A percentile compares a stretch with the other conserved stretches of the same genome.
Evolutionary conservation across 2,329 filamentous ascomycete species (phyloP).

Genomic region (Aureobasidium vineae): DNA sequence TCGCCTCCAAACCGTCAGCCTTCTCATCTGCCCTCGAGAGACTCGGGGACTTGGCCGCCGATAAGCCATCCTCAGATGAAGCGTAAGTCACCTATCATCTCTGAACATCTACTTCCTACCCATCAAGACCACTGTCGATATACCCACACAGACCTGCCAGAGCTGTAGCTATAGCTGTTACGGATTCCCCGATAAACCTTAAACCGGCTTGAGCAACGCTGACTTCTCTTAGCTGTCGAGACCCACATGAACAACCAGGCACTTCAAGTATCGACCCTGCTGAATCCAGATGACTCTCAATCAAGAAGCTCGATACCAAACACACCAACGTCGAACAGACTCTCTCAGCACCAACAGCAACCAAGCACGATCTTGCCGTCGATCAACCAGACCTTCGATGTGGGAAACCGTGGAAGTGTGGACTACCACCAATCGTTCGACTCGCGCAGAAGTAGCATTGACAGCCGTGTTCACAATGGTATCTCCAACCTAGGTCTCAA

Average conservation of each 20-base stretch:
- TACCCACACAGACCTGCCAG: not conserved
- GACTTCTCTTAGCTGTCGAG: slow-evolving; percentile 7
- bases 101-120: not conserved
- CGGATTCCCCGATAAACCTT: not conserved
- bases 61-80: slow-evolving; percentile 38
- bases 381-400: slow-evolving; percentile 54
- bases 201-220: not conserved
- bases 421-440: slow-evolving; percentile 54
- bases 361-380: slow-evolving; percentile 50
- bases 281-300: slow-evolving; percentile 52
- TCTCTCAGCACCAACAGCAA: slow-evolving; percentile 30
- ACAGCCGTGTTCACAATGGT: slow-evolving; percentile 72
- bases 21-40: slow-evolving; percentile 37
- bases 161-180: not conserved
- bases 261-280: slow-evolving; percentile 51
- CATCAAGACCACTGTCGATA: not conserved
- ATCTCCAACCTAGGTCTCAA: slow-evolving; percentile 66
- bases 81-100: slow-evolving; percentile 34
- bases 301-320: slow-evolving; percentile 45
- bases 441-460: slow-evolving; percentile 72
- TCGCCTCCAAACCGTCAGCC: slow-evolving; percentile 34
- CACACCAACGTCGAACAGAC: slow-evolving; percentile 44
- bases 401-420: slow-evolving; percentile 34
- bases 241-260: slow-evolving; percentile 38
- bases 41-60: slow-evolving; percentile 41